Evolutionary conservation across 805 yeast species (phyloP), one percentile per base, ranked within the genome.

Genomic region (Candida xiaguanensis): DNA sequence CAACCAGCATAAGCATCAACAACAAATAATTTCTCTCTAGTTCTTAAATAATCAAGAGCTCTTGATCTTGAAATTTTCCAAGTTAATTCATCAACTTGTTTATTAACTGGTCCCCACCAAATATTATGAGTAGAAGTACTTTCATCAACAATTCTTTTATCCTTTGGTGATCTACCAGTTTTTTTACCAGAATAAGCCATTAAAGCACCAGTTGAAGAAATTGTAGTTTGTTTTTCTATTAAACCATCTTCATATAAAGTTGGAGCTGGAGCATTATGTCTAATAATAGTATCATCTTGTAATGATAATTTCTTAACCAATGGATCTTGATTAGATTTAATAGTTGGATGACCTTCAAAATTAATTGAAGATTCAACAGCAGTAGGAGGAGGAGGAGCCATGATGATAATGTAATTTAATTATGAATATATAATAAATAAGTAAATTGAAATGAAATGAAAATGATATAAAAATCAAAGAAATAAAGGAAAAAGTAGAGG

Each of bases 41-140:
- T 91, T 76, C 95, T 85, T 64, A 91, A 77, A 73, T 90, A 91
- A 68, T 91, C 99, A 51, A 90, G 78, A 38, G 99, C 98, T 70
- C 99, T 86, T 53, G 91, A 91, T 64, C 95, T 84, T 63, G 95
- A 86, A 55, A 91, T 89, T 55, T 80, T 78, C 98, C 98, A 91
- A 16, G 96, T 89, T 61, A 82, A 81, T 67, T 88, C 95, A 44
- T 87, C 84, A 53, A 91, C 90, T 69, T 91, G 86, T 70, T 85
- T 88, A 74, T 91, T 91, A 51, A 91, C 99, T 2, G 98, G 98
- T 18, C 99, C 99, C 99, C 99, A 91, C 99, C 99, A 91, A 53
- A 91, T 80, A 58, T 90, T 72, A 43, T 86, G 76, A 44, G 76
- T 67, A 28, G 96, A 88, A 37, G 93, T 75, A 53, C 78, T 84